Conservation (phyloP, 2,329 filamentous ascomycete genomes). For the Pseudocercospora crystallina region DNA sequence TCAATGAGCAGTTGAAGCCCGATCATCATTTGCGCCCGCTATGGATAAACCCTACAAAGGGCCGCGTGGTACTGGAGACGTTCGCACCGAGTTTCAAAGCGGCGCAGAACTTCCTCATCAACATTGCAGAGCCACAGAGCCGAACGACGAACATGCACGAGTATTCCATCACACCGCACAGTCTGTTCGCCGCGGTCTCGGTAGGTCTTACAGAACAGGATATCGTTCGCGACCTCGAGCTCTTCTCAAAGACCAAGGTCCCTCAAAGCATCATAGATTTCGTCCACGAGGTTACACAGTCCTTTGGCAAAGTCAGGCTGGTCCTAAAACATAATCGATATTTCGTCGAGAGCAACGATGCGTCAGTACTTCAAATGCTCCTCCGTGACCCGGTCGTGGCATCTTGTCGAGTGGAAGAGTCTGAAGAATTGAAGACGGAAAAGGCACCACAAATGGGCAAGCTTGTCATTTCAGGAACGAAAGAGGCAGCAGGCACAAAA, state of each 20-base stretch:
- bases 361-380: conserved; percentile 80
- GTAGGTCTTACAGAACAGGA: conserved; percentile 87
- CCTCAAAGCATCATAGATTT: conserved; percentile 78
- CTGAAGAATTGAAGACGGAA: conserved; percentile 72
- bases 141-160: conserved; percentile 90
- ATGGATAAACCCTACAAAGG: conserved; percentile 87
- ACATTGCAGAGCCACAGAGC: conserved; percentile 89
- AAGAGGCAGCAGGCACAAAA: conserved; percentile 83
- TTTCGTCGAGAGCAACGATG: conserved; percentile 88
- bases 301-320: conserved; percentile 92
- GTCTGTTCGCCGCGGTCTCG: conserved; percentile 90
- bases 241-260: conserved; percentile 83
- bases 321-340: conserved; percentile 94
- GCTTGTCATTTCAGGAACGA: conserved; percentile 90
- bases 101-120: conserved; percentile 92
- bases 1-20: conserved; percentile 75
- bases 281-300: conserved; percentile 79
- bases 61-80: conserved; percentile 87
- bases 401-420: conserved; percentile 70
- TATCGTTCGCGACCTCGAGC: conserved; percentile 84
- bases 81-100: conserved; percentile 85
- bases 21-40: conserved; percentile 88
- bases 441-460: conserved; percentile 82
- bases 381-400: conserved; percentile 82
- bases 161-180: conserved; percentile 87